These are phyloP conservation scores for Clonostachys rhizophaga DNA, from an alignment of 2,329 filamentous ascomycete species.

Conservation along the genomic window DNA sequence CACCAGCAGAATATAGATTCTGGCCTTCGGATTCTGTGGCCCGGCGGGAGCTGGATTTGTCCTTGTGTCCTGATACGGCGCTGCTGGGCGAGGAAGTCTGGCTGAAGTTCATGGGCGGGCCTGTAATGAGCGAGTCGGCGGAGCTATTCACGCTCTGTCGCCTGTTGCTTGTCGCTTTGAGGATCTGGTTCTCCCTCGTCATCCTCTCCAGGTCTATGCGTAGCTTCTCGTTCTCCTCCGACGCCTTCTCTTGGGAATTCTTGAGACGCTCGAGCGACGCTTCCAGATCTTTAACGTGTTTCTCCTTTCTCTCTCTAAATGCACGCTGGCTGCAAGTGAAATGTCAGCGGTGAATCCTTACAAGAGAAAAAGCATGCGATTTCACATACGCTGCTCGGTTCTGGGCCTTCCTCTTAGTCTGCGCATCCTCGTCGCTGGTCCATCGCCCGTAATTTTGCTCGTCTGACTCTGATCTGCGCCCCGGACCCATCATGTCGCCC, in stretches of 20 bases:
- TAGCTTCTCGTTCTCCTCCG: constrained; percentile 61
- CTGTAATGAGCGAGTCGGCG: constrained; percentile 30
- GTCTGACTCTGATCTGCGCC: too few species aligned
- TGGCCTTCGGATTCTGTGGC: constrained; percentile 66
- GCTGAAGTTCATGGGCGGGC: constrained; percentile 61
- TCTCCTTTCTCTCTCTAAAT: constrained; percentile 93
- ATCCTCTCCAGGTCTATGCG: constrained; percentile 1
- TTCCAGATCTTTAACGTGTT: constrained; percentile 90
- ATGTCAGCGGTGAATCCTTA: not conserved
- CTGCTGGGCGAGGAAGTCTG: constrained; percentile 69
- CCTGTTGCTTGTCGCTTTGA: constrained; percentile 67
- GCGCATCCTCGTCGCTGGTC: constrained; percentile 21
- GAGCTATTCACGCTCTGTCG: too few species aligned
- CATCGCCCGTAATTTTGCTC: too few species aligned
- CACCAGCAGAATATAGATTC: constrained; percentile 66
- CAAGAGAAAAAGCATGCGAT: too few species aligned
- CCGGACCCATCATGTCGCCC: too few species aligned
- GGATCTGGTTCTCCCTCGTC: constrained; percentile 81
- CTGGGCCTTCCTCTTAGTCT: constrained; percentile 55
- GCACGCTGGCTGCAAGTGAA: constrained; percentile 69
- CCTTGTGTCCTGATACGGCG: constrained; percentile 55
- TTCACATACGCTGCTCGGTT: constrained; percentile 55
- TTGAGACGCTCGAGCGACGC: constrained; percentile 76
- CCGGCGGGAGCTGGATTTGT: constrained; percentile 61
- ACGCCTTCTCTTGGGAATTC: constrained; percentile 64